These are phyloP conservation scores for Reticulascus tulasneorum DNA, from an alignment of 2,329 filamentous ascomycete genomes.

Conservation along the genomic window DNA sequence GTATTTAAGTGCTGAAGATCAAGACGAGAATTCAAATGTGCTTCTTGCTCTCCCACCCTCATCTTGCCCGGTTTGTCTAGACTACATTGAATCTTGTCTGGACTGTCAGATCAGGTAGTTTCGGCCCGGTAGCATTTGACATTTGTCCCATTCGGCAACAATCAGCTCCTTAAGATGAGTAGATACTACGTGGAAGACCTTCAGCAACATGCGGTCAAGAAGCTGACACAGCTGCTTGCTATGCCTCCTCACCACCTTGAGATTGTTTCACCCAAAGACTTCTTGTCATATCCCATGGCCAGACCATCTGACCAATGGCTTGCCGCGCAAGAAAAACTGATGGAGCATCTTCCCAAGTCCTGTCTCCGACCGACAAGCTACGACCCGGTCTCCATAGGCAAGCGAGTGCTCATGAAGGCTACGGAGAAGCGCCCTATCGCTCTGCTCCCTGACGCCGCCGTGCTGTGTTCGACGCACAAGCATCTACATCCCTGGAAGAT, in stretches of 20 bases:
- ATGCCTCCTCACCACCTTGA: conserved; percentile 30
- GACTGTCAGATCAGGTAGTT: no score
- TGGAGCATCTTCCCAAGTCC: conserved; percentile 19
- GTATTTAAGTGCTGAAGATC: no score
- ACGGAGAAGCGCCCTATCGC: conserved; percentile 21
- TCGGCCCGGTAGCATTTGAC: no score
- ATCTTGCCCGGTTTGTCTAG: no score
- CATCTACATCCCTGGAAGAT: conserved; percentile 38
- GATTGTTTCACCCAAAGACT: no score
- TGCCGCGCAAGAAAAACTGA: conserved; percentile 23
- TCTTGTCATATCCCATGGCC: conserved; percentile 21
- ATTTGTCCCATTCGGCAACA: no score
- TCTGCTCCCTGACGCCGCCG: conserved; percentile 23
- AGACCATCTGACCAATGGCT: conserved; percentile 32
- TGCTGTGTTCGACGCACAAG: conserved; percentile 37
- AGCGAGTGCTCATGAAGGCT: conserved; percentile 27
- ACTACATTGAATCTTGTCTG: no score
- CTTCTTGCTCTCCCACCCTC: no score
- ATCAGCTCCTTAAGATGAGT: no score
- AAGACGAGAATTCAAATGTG: no score
- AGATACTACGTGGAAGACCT: conserved; percentile 15
- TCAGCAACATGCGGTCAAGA: conserved; percentile 19
- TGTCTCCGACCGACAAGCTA: conserved; percentile 21
- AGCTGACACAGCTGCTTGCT: conserved; percentile 32
- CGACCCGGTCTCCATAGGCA: conserved; percentile 22